Base-by-base conservation (phyloP, 1,284 basidiomycete species). In the Ceratorhiza oryzae-sativae region DNA sequence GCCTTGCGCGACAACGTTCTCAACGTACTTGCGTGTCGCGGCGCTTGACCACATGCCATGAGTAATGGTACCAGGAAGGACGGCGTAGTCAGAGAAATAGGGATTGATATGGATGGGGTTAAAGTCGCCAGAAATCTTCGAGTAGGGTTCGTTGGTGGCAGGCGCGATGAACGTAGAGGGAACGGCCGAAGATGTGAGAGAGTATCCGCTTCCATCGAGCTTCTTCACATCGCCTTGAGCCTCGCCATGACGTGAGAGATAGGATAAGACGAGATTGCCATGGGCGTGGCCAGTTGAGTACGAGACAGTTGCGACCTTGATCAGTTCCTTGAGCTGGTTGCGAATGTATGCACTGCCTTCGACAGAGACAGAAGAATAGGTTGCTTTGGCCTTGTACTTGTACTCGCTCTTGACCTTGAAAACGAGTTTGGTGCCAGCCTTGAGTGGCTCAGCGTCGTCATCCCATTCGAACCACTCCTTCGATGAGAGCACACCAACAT, bases 401-500 rank as follows among this genome's bases (percentile, higher is more conserved):
- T 95, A 88, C 78, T 93, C 88, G 18, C 93, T 94, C 77, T 89
- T 87, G 76, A 93, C 85, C 75, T 92, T 91, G 92, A 99, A 97
- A 76, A 95, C 88, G 67, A 99, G 89, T 1, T 87, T 87, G 51
- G 91, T 91, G 49, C 94, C 95, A 12, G 92, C 87, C 72, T 88
- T 83, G 49, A 95, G 88, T 46, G 93, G 90, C 74, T 88, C 87
- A 8, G 89, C 84, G 70, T 93, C 90, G 78, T 97, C 90, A 72
- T 92, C 89, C 97, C 96, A 98, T 72, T 92, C 89, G 81, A 99
- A 97, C 97, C 97, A 99, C 80, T 97, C 93, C 85, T 99, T 99
- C 73, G 94, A 94, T 79, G 93, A 88, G 15, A 99, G 84, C 20
- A 99, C 94, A 62, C 95, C 94, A 75, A 97, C 90, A 53, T 88